phyloP scores from a whole-genome alignment of 2,329 filamentous ascomycete species.

The Torrubiellomyces zombiae region DNA sequence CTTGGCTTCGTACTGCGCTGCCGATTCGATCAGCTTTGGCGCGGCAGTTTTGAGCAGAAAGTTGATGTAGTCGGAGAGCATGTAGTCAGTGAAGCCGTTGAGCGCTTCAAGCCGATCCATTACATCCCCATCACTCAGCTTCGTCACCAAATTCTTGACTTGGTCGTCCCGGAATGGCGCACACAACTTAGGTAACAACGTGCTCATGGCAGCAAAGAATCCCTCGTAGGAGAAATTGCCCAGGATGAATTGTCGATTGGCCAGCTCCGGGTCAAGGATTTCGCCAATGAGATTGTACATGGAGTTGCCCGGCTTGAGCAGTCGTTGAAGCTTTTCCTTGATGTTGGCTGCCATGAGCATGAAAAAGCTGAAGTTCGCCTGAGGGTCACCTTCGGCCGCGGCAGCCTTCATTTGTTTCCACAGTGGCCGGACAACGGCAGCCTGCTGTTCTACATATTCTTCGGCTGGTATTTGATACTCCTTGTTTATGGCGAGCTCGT shows the following conservation, averaged over 20 bases:
- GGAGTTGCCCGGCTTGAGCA: slow-evolving; percentile 53
- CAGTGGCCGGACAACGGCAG: slow-evolving; percentile 28
- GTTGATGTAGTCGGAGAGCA: slow-evolving; percentile 70
- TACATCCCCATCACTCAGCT: slow-evolving; percentile 42
- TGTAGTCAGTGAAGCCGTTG: slow-evolving; percentile 57
- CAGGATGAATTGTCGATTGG: slow-evolving; percentile 49
- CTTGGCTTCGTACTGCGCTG: slow-evolving; percentile 57
- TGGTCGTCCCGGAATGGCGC: slow-evolving; percentile 67
- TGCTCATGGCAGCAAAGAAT: slow-evolving; percentile 63
- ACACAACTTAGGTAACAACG: slow-evolving; percentile 61
- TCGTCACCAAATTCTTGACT: slow-evolving; percentile 50
- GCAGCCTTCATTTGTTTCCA: slow-evolving; percentile 43
- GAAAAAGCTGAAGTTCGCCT: slow-evolving; percentile 51
- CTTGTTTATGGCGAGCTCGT: slow-evolving; percentile 65
- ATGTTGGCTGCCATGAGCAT: slow-evolving; percentile 55
- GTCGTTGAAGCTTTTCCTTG: slow-evolving; percentile 52
- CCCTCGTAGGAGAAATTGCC: slow-evolving; percentile 68
- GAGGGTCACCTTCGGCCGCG: slow-evolving; percentile 48
- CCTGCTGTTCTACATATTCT: slow-evolving; percentile 41
- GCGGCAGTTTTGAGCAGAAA: slow-evolving; percentile 59
- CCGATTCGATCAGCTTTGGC: slow-evolving; percentile 54
- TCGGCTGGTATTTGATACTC: slow-evolving; percentile 55
- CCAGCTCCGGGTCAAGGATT: slow-evolving; percentile 55
- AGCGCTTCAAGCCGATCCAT: slow-evolving; percentile 63
- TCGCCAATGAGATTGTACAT: slow-evolving; percentile 63